Evolutionary conservation across 176 grass and related monocot species (phyloP).

Genomic region (Thalia dealbata): DNA sequence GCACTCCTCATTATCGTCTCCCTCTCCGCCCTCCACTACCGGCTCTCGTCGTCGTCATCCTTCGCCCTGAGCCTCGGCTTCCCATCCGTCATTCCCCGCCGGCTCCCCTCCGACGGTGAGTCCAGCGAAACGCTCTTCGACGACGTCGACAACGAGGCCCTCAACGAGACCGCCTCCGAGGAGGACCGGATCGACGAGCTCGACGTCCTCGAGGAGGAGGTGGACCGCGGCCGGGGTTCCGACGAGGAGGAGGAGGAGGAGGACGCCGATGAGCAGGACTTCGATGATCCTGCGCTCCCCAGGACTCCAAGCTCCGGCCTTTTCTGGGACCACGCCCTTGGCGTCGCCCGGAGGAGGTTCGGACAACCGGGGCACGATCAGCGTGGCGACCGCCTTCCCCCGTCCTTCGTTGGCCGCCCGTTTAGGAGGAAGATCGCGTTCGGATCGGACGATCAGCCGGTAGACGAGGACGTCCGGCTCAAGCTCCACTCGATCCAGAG

Average conservation of each 20-base stretch:
- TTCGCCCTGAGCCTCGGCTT: constrained; percentile 21
- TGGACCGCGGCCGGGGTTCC: neutral
- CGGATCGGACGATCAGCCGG: constrained; percentile 76
- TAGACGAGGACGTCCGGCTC: constrained; percentile 67
- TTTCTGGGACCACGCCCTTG: constrained; percentile 69
- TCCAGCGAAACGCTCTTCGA: constrained; percentile 28
- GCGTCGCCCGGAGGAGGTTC: constrained; percentile 75
- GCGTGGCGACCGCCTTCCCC: neutral
- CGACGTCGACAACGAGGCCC: neutral
- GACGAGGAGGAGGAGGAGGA: constrained; percentile 10
- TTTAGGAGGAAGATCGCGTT: constrained; percentile 33
- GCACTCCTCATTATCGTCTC: constrained; percentile 70
- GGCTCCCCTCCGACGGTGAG: constrained; percentile 14
- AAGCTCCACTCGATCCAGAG: constrained; percentile 58
- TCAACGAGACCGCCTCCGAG: constrained; percentile 21
- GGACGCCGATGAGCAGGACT: constrained; percentile 4
- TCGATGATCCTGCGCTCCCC: neutral
- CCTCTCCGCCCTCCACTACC: constrained; percentile 73
- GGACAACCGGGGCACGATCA: constrained; percentile 21
- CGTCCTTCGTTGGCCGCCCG: neutral
- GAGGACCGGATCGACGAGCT: constrained; percentile 82
- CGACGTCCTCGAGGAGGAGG: constrained; percentile 55
- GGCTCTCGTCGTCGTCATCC: constrained; percentile 37
- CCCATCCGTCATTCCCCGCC: constrained; percentile 12
- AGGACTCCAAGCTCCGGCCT: constrained; percentile 24